Conservation (phyloP, 768 basidiomycete species). For the Boletales sp. region DNA sequence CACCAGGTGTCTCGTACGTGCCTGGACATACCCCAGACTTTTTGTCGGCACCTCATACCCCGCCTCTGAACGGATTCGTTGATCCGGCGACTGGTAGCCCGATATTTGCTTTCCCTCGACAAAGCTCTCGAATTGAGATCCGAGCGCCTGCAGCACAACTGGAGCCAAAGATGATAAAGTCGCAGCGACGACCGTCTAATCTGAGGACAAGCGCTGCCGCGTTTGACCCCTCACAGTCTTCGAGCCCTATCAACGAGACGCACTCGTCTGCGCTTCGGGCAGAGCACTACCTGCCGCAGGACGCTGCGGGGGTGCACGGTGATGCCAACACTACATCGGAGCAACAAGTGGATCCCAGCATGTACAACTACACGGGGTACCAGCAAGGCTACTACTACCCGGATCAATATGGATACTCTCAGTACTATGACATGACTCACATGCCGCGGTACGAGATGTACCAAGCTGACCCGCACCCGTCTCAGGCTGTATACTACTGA, state of each 20-base stretch:
- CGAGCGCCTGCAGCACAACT: constrained; percentile 49
- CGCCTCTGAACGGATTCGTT: constrained; percentile 59
- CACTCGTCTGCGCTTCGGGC: constrained; percentile 4
- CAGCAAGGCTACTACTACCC: constrained; percentile 66
- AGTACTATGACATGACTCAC: constrained; percentile 67
- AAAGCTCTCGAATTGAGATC: constrained; percentile 70
- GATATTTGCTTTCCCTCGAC: constrained; percentile 73
- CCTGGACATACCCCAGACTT: constrained; percentile 67
- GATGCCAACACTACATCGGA: constrained; percentile 17
- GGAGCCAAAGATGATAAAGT: constrained; percentile 22
- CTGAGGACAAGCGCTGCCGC: constrained; percentile 51
- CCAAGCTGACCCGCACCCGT: constrained; percentile 45
- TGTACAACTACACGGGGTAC: constrained; percentile 60
- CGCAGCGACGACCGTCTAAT: constrained; percentile 32
- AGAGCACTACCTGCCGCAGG: constrained; percentile 15
- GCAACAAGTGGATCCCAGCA: constrained; percentile 30
- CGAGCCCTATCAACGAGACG: constrained; percentile 21
- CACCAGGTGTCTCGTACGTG: constrained; percentile 49
- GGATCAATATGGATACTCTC: constrained; percentile 62
- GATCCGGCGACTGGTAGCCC: constrained; percentile 64
- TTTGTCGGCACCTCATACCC: constrained; percentile 54
- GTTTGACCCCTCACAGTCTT: constrained; percentile 44
- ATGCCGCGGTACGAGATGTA: constrained; percentile 67
- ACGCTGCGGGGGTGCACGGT: constrained; percentile 10
- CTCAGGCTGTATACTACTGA: constrained; percentile 63